Evolutionary conservation across 2,329 filamentous ascomycete species (phyloP), one percentile per base, ranked within the genome.

Genomic region (Aspergillus hortae): DNA sequence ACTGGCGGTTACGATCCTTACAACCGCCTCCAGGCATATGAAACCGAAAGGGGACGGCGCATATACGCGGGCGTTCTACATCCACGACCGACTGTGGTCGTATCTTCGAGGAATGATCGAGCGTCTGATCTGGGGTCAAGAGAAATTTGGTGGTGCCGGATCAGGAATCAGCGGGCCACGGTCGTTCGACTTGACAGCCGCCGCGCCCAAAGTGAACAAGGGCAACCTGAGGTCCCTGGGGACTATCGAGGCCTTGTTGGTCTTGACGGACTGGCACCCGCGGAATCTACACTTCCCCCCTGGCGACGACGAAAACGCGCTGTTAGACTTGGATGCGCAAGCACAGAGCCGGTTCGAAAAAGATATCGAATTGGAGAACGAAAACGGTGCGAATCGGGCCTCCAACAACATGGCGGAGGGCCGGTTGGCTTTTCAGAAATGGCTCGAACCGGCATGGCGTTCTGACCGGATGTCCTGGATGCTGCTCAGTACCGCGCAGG

Each of bases 391-490:
- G 48, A 66, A 68, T 45, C 74, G 73, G n/a, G 71, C 72, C 6
- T 73, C 78, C n/a, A 76, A 68, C 25, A 81, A 80, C 27, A 83
- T 84, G n/a, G 81, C 90, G 17, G 89, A 90, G 42, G 90, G 90
- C 9, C 87, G 89, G 68, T 80, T 91, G 25, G 94, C 75, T 2
- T 77, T 96, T 57, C 91, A 96, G 66, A 92, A 90, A 68, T 97
- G 94, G 90, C 83, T 97, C 4, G 94, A 99, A 69, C 94, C 94
- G 2, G 92, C 90, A 7, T 96, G 92, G 90, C 82, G 92, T 61
- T 90, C 88, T 58, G 92, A 96, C 65, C 88, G 91, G 49, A 95
- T 96, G 89, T 95, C 90, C 67, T 96, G 92, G 92, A 96, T 96
- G 90, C 77, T 97, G 12, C 80, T 97, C 27, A 95, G 90, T 65